Base-by-base conservation (phyloP, 805 yeast genomes). In the Nakazawaea ishiwadae region DNA sequence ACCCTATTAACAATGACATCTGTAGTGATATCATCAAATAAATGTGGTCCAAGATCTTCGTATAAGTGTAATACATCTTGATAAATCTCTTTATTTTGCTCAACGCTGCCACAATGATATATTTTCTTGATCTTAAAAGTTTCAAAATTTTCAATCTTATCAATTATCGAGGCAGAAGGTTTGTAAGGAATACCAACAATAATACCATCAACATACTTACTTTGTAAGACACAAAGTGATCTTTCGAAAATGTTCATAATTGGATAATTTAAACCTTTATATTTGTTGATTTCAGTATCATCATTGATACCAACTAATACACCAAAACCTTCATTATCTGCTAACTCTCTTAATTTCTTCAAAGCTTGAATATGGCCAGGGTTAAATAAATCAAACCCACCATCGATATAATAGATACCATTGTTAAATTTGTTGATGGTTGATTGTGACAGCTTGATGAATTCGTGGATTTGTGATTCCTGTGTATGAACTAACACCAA, bases 311-410 rank as follows among this genome's bases (percentile, higher is more conserved):
- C 96, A 8, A 82, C 86, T 1, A 85, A 60, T 1, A 87, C 77
- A 2, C 63, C 59, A 3, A 76, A 72, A 8, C 61, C 58, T 2
- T 53, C 58, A 12, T 54, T 55, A 4, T 52, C 47, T 0, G 77
- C 74, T 17, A 53, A 49, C 27, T 60, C 59, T 24, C 68, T 56
- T 17, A 83, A 71, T 12, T 66, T 56, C 44, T 73, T 65, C 47
- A 91, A 66, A 8, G 82, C 82, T 50, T 80, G 83, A 44, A 91
- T 86, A 58, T 93, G 97, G 16, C 96, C 97, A 16, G 96, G 89
- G 59, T 88, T 89, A 64, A 93, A 90, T 41, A 93, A 69, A 60
- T 93, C 99, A 65, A 90, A 93, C 1, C 84, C 84, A 10, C 97
- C 98, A 49, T 79, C 84, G 14, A 87, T 71, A 54, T 84, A 87